Percentiles rank a stretch among this genome's conserved stretches.
These are phyloP conservation scores for Vaccinium myrtillus DNA, from an alignment of 148 eudicot genomes.

Conservation along the genomic window DNA sequence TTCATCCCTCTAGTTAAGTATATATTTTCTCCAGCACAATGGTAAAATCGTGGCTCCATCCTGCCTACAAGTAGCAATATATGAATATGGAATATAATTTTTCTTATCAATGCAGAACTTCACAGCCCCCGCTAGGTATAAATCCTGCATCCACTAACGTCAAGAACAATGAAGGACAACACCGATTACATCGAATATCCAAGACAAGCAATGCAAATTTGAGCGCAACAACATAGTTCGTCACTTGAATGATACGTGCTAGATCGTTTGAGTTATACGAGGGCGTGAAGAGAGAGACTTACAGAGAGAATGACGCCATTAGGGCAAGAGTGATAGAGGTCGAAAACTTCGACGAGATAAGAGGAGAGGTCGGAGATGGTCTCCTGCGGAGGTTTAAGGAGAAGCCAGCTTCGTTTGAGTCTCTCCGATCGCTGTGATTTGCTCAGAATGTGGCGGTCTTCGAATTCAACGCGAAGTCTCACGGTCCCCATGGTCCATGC, in stretches of 20 bases:
- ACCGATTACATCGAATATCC: background rate
- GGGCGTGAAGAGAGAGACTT: constrained; percentile 20
- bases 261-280: background rate
- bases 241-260: background rate
- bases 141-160: background rate
- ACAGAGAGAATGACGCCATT: constrained; percentile 78
- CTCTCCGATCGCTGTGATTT: constrained; percentile 58
- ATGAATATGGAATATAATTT: no score
- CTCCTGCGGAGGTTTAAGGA: constrained; percentile 49
- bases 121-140: no score
- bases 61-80: no score
- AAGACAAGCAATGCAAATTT: background rate
- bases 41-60: no score
- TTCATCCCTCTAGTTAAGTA: no score
- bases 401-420: constrained; percentile 59
- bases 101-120: no score
- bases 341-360: constrained; percentile 47
- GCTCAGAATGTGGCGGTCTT: constrained; percentile 45
- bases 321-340: constrained; percentile 67
- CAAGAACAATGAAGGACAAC: background rate
- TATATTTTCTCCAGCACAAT: no score
- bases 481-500: constrained; percentile 35
- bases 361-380: constrained; percentile 54
- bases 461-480: constrained; percentile 57
- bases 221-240: background rate